Base-by-base conservation (phyloP, 371 early-diverging fungal species). In the Mucor ambiguus region DNA sequence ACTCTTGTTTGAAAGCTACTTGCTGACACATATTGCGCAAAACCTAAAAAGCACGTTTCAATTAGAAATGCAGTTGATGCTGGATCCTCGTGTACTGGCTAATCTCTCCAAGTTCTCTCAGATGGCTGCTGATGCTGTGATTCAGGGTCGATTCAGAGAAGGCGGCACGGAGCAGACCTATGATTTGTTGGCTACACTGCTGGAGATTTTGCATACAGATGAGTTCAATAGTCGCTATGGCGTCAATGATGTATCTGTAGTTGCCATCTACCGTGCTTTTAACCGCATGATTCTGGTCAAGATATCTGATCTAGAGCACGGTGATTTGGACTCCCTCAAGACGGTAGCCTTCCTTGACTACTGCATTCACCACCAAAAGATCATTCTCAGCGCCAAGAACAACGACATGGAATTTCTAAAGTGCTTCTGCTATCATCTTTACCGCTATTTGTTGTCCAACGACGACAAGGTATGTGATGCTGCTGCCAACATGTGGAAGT, bases 321-420 rank as follows among this genome's bases (percentile, higher is more conserved):
- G 60, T 10, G 73, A 72, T 20, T 62, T 73, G 33, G 65, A 76
- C 1, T 32, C 72, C 0, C 61, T 76, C 5, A 76, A 81, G 30
- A 73, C 75, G 22, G 57, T 62, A n/a, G 83, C 84, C 2, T 83
- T 91, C 20, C 63, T 92, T 14, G 81, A 84, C 52, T 87, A 87
- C 66, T 84, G 88, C 48, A 83, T 91, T 22, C 85, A 88, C 58
- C 82, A 90, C 70, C 91, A 92, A 72, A 87, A 87, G 67, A 78
- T 90, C 49, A 82, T 91, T 5, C 67, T 92, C 7, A 85, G 83
- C 63, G 16, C 70, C 8, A 74, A 76, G 26, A 90, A 90, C 26
- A 83, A 71, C 0, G 92, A 93, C 66, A 67, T 78, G 6, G 88
- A 90, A 33, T 91, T 89, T 65, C 78, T 89, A 71, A 82, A 80